Percentiles rank a stretch among this genome's conserved stretches.
phyloP scores from a whole-genome alignment of 1,139 yeast species.

The Kodamaea sp. region DNA sequence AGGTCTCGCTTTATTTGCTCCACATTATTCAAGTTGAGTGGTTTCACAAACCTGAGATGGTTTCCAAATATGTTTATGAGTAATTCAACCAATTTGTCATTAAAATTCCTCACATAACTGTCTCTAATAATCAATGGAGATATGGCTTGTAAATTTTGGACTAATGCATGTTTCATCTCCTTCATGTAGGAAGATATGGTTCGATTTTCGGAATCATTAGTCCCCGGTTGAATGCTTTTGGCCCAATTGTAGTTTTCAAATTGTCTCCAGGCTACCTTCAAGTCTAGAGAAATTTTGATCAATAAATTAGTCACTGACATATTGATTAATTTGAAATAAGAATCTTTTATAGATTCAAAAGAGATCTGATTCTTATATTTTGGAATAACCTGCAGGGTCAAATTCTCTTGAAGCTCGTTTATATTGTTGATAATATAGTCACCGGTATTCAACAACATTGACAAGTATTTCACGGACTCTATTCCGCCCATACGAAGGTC shows the following conservation, averaged over 20 bases:
- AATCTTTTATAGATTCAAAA: conserved; percentile 58
- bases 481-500: conserved; percentile 24
- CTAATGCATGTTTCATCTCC: conserved; percentile 53
- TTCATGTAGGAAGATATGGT: conserved; percentile 71
- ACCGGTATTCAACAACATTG: conserved; percentile 81
- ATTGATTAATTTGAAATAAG: conserved; percentile 60
- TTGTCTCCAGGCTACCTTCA: conserved; percentile 80
- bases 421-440: conserved; percentile 84
- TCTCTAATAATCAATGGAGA: conserved; percentile 68
- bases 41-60: conserved; percentile 59
- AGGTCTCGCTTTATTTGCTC: conserved; percentile 82
- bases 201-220: not conserved
- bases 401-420: conserved; percentile 69
- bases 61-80: conserved; percentile 58
- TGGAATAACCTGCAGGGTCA: conserved; percentile 48
- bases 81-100: conserved; percentile 75
- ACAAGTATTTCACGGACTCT: conserved; percentile 67
- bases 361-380: conserved; percentile 33
- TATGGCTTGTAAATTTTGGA: conserved; percentile 48
- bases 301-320: conserved; percentile 59
- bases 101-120: conserved; percentile 67
- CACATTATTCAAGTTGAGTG: conserved; percentile 68
- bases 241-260: conserved; percentile 82
- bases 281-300: conserved; percentile 58
- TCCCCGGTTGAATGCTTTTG: conserved; percentile 47